Evolutionary conservation across 805 yeast genomes (phyloP), one percentile per base, ranked within the genome.

Genomic region (Lipomyces starkeyi): DNA sequence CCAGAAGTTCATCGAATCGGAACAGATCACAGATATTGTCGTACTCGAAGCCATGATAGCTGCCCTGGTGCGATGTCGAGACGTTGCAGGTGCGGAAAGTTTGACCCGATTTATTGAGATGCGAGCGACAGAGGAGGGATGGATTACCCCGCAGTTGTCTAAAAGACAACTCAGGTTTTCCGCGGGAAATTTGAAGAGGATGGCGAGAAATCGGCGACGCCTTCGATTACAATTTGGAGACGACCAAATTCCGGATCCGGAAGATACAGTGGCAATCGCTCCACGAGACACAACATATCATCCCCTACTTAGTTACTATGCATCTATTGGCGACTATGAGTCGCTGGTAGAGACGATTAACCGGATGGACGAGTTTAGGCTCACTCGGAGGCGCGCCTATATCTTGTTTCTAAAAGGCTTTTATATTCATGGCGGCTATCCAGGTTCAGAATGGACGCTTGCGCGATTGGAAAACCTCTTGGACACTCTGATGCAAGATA

Each of bases 1-100:
- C 65, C 61, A 60, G 3, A 71, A 68, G 32, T 66, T 77, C 53
- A 62, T 63, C 17, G 60, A 70, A 32, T 58, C 69, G 2, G 68
- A 73, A 2, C 70, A 68, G 58, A 68, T 77, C 6, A 60, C 76
- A 6, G 81, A 78, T 60, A 72, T 71, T 25, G 52, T 69, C 3
- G 64, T 75, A 22, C 27, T 78, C 64, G 72, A 73, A 58, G 47
- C 75, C 5, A 65, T 75, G 58, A 59, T 77, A 66, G 54, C 64
- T 14, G 58, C 69, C 5, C 68, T 77, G 32, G 65, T 78, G 14
- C 64, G 71, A 0, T 58, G 72, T 55, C 73, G 75, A 9, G 70
- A 71, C 35, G 66, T 68, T 2, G 57, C 69, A 29, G 70, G 65
- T n/a, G 80, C 80, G 1, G 76, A 75, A 59, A 58, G 63, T 6